phyloP scores from a whole-genome alignment of 1,284 basidiomycete genomes.

The Porogramme epimiltina region DNA sequence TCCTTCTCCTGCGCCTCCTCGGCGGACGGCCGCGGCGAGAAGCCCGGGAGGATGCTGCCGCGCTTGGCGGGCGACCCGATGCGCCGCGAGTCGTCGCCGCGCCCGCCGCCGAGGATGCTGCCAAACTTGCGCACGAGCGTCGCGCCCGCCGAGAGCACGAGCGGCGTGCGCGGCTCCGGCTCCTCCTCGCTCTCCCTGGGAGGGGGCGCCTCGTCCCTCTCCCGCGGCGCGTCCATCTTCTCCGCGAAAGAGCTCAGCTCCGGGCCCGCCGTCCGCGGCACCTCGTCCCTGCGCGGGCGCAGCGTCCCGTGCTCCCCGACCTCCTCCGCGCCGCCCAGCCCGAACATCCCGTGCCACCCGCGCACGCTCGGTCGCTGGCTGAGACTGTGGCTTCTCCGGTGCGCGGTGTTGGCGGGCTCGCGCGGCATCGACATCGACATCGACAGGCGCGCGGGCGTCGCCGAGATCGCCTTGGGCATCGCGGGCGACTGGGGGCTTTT shows the following conservation, averaged over 20 bases:
- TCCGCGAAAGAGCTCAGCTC: conserved; percentile 54
- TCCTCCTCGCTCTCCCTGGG: conserved; percentile 28
- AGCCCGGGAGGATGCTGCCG: conserved; percentile 49
- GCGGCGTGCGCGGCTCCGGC: conserved; percentile 32
- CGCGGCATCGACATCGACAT: conserved; percentile 47
- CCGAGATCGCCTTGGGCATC: conserved; percentile 27
- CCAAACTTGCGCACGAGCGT: conserved; percentile 78
- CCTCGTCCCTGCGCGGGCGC: conserved; percentile 33
- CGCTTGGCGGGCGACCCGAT: conserved; percentile 44
- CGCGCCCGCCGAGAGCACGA: conserved; percentile 55
- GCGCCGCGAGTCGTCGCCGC: conserved; percentile 43
- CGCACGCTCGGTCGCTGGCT: conserved; percentile 65
- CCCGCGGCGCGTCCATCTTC: conserved; percentile 32
- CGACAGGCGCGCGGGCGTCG: conserved; percentile 31
- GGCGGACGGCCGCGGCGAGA: conserved; percentile 48
- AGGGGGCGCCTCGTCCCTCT: conserved; percentile 9
- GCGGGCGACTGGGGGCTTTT: conserved; percentile 9
- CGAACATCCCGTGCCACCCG: conserved; percentile 50
- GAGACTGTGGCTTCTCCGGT: conserved; percentile 75
- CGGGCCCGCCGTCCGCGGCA: conserved; percentile 59
- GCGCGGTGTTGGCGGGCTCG: conserved; percentile 67
- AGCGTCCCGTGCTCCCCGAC: conserved; percentile 44
- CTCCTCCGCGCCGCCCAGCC: conserved; percentile 37
- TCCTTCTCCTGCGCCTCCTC: conserved; percentile 36
- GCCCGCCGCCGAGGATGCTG: conserved; percentile 53